Percentiles rank a stretch among this genome's conserved stretches.
Evolutionary conservation across 768 basidiomycete genomes (phyloP).

Genomic region (Suillus subluteus): DNA sequence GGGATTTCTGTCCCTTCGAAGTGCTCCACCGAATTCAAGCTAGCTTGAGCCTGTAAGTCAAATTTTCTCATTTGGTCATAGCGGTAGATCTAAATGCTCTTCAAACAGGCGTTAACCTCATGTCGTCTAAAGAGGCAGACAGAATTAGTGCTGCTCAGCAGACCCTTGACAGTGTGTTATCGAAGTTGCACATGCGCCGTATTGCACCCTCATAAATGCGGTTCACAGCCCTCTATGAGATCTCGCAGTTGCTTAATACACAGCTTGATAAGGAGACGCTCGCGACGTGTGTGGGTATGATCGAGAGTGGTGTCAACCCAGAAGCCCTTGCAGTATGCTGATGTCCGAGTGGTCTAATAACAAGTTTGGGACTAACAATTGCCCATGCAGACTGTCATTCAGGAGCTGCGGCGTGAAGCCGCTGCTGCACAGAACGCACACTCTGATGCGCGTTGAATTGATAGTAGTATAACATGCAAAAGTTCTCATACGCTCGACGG

Average conservation of each 20-base stretch:
- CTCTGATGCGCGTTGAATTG: conserved; percentile 30
- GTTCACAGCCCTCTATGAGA: conserved; percentile 74
- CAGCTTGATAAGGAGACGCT: conserved; percentile 88
- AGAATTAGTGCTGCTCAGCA: conserved; percentile 66
- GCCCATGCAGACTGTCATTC: conserved; percentile 70
- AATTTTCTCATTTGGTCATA: not conserved
- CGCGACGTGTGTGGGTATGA: conserved; percentile 91
- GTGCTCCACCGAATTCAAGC: not conserved
- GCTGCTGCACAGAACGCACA: conserved; percentile 35
- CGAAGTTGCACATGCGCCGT: not conserved
- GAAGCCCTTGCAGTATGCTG: conserved; percentile 83
- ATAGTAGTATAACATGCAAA: not conserved
- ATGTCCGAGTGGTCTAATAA: not conserved
- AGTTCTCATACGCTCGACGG: not conserved
- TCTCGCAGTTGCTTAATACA: conserved; percentile 87
- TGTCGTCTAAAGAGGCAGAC: conserved; percentile 57
- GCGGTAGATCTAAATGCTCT: not conserved
- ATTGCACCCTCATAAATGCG: conserved; percentile 17
- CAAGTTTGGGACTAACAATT: conserved; percentile 4
- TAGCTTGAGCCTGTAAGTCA: not conserved
- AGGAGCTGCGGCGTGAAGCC: conserved; percentile 79
- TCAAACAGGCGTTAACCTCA: conserved; percentile 12
- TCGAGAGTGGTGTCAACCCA: conserved; percentile 91
- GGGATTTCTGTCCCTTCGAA: not conserved
- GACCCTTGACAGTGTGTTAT: conserved; percentile 67